Conservation (phyloP, 179 eudicot species). For the Heliamphora ciliata region DNA sequence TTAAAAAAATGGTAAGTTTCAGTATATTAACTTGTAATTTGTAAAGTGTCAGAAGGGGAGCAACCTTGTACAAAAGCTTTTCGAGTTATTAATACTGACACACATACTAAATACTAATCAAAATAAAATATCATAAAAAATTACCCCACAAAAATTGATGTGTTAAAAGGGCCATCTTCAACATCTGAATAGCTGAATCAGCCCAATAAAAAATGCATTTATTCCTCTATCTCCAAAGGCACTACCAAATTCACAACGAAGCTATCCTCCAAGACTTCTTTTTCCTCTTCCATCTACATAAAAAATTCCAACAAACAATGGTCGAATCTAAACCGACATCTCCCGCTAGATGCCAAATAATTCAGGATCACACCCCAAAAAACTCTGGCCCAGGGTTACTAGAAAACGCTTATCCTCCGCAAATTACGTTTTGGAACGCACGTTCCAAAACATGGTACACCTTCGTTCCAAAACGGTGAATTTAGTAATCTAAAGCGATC, state of each 20-base stretch:
- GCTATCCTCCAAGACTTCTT: conserved; percentile 4
- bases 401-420: too few relatives aligned
- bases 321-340: neutral
- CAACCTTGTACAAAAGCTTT: too few relatives aligned
- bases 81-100: too few relatives aligned
- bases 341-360: neutral
- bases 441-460: too few relatives aligned
- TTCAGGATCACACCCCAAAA: neutral
- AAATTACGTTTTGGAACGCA: too few relatives aligned
- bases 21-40: too few relatives aligned
- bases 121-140: too few relatives aligned
- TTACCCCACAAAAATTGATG: neutral
- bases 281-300: neutral
- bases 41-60: too few relatives aligned
- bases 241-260: neutral
- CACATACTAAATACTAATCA: too few relatives aligned
- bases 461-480: too few relatives aligned
- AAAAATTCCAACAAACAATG: neutral
- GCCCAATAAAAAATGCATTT: neutral
- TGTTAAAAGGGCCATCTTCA: neutral
- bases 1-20: too few relatives aligned
- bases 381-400: neutral
- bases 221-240: neutral
- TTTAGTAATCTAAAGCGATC: too few relatives aligned
- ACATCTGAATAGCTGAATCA: neutral